Evolutionary conservation across 169 alveolate genomes (phyloP).

Genomic region (Pseudocohnilembus persalinus): DNA sequence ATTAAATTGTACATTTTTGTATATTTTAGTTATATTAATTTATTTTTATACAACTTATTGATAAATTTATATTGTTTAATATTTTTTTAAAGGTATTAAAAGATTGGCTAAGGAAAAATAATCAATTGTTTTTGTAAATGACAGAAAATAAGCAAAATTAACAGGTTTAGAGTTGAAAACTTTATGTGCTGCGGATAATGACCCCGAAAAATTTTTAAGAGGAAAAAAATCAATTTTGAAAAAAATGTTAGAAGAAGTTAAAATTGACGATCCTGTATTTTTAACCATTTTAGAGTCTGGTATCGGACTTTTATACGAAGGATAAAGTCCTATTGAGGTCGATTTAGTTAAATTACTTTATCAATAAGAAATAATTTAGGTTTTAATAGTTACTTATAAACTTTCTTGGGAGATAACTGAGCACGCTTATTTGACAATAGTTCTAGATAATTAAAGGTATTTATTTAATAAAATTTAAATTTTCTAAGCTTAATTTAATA

Average conservation of each 20-base stretch:
- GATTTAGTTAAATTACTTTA: conserved; percentile 95
- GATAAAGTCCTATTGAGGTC: conserved; percentile 73
- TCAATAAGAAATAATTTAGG: conserved; percentile 87
- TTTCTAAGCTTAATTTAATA: conserved; percentile 90
- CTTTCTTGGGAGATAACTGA: conserved; percentile 91
- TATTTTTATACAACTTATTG: no score
- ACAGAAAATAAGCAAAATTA: conserved; percentile 93
- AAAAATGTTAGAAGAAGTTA: conserved; percentile 50
- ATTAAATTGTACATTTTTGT: no score
- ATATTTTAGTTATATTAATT: no score
- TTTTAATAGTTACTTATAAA: conserved; percentile 89
- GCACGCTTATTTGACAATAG: conserved; percentile 78
- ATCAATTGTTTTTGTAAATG: conserved; percentile 91
- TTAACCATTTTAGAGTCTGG: conserved; percentile 70
- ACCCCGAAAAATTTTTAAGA: conserved; percentile 39
- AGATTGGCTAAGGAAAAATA: conserved; percentile 4
- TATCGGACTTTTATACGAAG: conserved; percentile 91
- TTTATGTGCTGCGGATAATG: conserved; percentile 49
- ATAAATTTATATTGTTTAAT: background rate
- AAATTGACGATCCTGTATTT: conserved; percentile 84
- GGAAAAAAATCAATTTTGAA: background rate
- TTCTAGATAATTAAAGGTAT: conserved; percentile 68
- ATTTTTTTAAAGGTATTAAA: conserved; percentile 31
- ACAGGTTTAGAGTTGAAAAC: conserved; percentile 91
- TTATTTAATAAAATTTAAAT: no score